Evolutionary conservation across 257 asterid genomes (phyloP).

Genomic region (Fraxinus americana): DNA sequence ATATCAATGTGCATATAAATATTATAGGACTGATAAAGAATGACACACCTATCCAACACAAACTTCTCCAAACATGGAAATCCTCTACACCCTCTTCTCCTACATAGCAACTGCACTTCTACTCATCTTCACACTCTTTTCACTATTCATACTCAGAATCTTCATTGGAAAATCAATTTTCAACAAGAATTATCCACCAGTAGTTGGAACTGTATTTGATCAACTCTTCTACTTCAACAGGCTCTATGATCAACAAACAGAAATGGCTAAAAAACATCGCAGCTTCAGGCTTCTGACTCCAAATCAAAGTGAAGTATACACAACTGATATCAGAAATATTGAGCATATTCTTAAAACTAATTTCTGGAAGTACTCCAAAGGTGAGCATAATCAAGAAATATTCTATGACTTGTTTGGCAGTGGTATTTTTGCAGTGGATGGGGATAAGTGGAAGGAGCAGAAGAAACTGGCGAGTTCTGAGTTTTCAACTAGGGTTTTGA

Average conservation of each 20-base stretch:
- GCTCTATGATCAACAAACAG: conserved; percentile 52
- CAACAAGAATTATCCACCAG: conserved; percentile 54
- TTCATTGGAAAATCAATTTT: conserved; percentile 51
- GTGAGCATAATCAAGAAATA: conserved; percentile 47
- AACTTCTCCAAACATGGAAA: conserved; percentile 32
- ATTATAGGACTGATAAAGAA: no score
- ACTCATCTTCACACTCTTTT: conserved; percentile 28
- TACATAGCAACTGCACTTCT: conserved; percentile 12
- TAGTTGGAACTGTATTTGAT: conserved; percentile 63
- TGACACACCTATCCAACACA: background rate
- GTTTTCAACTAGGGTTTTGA: conserved; percentile 67
- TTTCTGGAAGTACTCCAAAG: conserved; percentile 53
- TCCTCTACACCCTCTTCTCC: conserved; percentile 31
- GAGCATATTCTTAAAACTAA: conserved; percentile 64
- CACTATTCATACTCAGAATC: conserved; percentile 35
- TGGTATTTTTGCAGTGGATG: conserved; percentile 72
- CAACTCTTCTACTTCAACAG: conserved; percentile 58
- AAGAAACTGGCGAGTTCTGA: conserved; percentile 72
- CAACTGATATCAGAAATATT: conserved; percentile 52
- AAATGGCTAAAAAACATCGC: conserved; percentile 36
- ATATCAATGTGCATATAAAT: background rate
- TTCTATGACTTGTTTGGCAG: conserved; percentile 57
- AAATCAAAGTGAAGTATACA: conserved; percentile 59
- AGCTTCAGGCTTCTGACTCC: conserved; percentile 55
- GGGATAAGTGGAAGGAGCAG: conserved; percentile 77